phyloP scores from a whole-genome alignment of 495 filamentous ascomycete genomes.

The Apodospora peruviana region DNA sequence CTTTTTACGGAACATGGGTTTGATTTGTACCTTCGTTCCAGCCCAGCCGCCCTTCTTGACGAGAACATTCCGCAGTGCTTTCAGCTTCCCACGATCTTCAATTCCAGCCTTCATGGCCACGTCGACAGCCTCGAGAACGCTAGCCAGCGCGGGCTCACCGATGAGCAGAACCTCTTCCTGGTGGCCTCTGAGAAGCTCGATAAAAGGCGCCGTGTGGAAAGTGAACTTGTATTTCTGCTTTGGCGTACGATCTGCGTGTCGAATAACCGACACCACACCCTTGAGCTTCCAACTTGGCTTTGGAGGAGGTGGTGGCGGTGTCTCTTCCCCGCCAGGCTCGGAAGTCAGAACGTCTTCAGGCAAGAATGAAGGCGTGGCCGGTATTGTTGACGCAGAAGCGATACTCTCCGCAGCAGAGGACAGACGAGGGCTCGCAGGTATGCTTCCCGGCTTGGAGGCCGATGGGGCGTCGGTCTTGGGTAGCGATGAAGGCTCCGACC shows the following conservation, averaged over 20 bases:
- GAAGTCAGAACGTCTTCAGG: constrained; percentile 8
- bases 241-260: constrained; percentile 93
- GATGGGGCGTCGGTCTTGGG: constrained; percentile 13
- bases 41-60: constrained; percentile 89
- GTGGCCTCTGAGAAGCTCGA: constrained; percentile 87
- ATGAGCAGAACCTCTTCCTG: constrained; percentile 94
- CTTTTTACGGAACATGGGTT: constrained; percentile 78
- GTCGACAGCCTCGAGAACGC: constrained; percentile 79
- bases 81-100: constrained; percentile 85
- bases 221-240: constrained; percentile 99
- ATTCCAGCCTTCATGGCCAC: constrained; percentile 66
- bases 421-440: constrained; percentile 30
- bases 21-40: constrained; percentile 97
- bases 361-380: constrained; percentile 34
- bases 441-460: constrained; percentile 25
- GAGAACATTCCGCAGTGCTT: constrained; percentile 73
- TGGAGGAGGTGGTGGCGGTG: constrained; percentile 71
- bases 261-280: constrained; percentile 94
- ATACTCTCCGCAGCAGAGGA: constrained; percentile 28
- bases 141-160: constrained; percentile 82
- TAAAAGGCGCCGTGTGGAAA: constrained; percentile 93
- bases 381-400: constrained; percentile 35
- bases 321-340: constrained; percentile 23
- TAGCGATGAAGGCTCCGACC: constrained; percentile 5
- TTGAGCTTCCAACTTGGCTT: constrained; percentile 98